Evolutionary conservation across 2,329 filamentous ascomycete species (phyloP).

Genomic region (Nothophoma quercina): DNA sequence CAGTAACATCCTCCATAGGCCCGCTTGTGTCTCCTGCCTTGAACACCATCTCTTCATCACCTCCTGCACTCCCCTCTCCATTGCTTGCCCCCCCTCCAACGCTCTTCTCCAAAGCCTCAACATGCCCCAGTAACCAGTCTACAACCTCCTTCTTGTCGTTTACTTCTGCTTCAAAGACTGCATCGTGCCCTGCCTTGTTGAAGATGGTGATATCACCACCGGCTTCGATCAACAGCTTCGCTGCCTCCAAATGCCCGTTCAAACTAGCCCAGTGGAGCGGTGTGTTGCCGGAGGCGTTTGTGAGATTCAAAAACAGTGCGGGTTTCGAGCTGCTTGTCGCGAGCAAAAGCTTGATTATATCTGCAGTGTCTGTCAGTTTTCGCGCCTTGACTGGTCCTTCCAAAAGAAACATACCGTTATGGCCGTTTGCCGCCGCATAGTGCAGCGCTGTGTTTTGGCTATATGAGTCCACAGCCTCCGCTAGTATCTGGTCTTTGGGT

Average conservation of each 20-base stretch:
- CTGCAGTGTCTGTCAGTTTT: slow-evolving; percentile 35
- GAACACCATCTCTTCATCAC: slow-evolving; percentile 23
- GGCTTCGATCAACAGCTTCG: slow-evolving; percentile 76
- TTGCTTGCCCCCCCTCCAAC: slow-evolving; percentile 46
- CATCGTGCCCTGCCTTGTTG: slow-evolving; percentile 82
- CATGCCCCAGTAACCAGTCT: slow-evolving; percentile 56
- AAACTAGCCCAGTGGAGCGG: slow-evolving; percentile 92
- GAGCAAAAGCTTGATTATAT: slow-evolving; percentile 50
- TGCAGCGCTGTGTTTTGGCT: slow-evolving; percentile 83
- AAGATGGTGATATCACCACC: slow-evolving; percentile 80
- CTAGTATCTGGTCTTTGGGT: slow-evolving; percentile 68
- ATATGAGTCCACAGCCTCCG: slow-evolving; percentile 74
- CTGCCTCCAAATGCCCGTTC: slow-evolving; percentile 82
- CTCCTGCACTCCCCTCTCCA: slow-evolving; percentile 28
- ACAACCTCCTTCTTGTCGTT: slow-evolving; percentile 59
- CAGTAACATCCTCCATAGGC: slow-evolving; percentile 40
- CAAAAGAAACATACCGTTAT: slow-evolving; percentile 65
- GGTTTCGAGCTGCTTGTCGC: slow-evolving; percentile 36
- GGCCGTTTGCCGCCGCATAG: slow-evolving; percentile 92
- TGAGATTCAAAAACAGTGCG: slow-evolving; percentile 65
- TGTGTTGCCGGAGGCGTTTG: slow-evolving; percentile 87
- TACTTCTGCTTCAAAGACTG: slow-evolving; percentile 59
- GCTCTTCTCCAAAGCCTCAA: slow-evolving; percentile 51
- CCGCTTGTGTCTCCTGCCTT: slow-evolving; percentile 21
- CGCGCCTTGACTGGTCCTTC: background rate